Evolutionary conservation across 2,329 filamentous ascomycete genomes (phyloP), one percentile per base, ranked within the genome.

Genomic region (Pestalotiopsis sp.): DNA sequence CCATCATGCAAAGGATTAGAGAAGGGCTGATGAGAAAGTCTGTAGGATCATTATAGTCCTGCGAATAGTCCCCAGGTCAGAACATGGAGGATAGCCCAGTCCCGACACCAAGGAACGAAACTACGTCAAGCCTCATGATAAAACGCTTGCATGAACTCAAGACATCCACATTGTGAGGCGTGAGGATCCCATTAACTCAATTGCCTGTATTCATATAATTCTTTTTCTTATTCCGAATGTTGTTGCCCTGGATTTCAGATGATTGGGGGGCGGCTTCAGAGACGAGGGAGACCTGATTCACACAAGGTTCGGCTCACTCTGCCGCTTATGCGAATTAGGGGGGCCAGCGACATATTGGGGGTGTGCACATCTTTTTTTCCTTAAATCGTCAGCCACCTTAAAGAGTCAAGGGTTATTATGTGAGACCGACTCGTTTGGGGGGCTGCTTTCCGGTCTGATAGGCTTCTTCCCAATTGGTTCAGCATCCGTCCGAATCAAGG

Each of bases 301-400:
- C 39, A 65, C 27, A 45, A 52, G 20, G 20, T 65, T 65, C 62
- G 39, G 62, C 31, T 36, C 9, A 12, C 41, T 57, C 63, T 25
- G 63, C 63, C 31, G 63, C 41, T 38, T 38, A 66, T 66, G 59
- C 59, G 25, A 39, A 38, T 12, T 36, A 62, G 36, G 31, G 59
- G 7, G 4, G 7, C 45, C 45, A 23, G 20, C 31, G 45, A 52
- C 45, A 52, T 52, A 52, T 52, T 23, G 31, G 56, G 23, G 57
- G 57, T 27, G 23, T 27, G 57, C 27, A 13, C 57, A 27, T 36
- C 57, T 31, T 36, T 36, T 31, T 36, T 36, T 36, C 31, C 6
- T 36, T 36, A 36, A 39, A 20, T 38, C 20, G 31, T 62, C 27
- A 62, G 31, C 59, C 31, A 62, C 59, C 31, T 36, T 31, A 52